These are phyloP conservation scores for Hypoxylon sp. DNA, from an alignment of 2,329 filamentous ascomycete genomes.

Conservation along the genomic window DNA sequence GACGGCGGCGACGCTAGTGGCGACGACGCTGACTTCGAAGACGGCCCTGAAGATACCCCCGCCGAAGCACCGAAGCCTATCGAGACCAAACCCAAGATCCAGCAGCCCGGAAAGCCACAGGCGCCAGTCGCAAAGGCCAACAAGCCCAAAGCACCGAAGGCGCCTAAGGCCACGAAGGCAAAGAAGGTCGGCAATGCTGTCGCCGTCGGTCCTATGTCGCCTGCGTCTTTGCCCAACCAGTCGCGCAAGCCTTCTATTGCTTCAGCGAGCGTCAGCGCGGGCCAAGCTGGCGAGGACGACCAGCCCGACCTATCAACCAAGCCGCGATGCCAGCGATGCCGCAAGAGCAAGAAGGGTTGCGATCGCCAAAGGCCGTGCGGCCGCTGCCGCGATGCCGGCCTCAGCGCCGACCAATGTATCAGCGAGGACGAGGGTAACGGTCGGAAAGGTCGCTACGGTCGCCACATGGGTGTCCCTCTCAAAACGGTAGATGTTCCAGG, in stretches of 20 bases:
- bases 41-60: constrained; percentile 50
- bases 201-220: constrained; percentile 63
- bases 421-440: constrained; percentile 98
- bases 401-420: constrained; percentile 91
- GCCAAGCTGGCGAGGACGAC: constrained; percentile 80
- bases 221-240: constrained; percentile 69
- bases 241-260: constrained; percentile 79
- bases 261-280: constrained; percentile 59
- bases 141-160: constrained; percentile 56
- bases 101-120: constrained; percentile 46
- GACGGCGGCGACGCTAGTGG: constrained; percentile 59
- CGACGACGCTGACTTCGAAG: constrained; percentile 64
- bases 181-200: constrained; percentile 58
- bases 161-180: constrained; percentile 55
- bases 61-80: constrained; percentile 53
- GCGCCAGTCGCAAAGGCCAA: constrained; percentile 50
- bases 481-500: constrained; percentile 61
- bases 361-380: constrained; percentile 95
- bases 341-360: constrained; percentile 99
- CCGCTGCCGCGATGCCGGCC: constrained; percentile 93
- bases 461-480: constrained; percentile 73
- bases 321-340: constrained; percentile 95
- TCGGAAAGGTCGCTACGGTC: constrained; percentile 88
- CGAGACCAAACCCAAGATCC: constrained; percentile 53
- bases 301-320: constrained; percentile 93